Evolutionary conservation across 495 filamentous ascomycete genomes (phyloP).

Genomic region (Aspergillus conjunctus): DNA sequence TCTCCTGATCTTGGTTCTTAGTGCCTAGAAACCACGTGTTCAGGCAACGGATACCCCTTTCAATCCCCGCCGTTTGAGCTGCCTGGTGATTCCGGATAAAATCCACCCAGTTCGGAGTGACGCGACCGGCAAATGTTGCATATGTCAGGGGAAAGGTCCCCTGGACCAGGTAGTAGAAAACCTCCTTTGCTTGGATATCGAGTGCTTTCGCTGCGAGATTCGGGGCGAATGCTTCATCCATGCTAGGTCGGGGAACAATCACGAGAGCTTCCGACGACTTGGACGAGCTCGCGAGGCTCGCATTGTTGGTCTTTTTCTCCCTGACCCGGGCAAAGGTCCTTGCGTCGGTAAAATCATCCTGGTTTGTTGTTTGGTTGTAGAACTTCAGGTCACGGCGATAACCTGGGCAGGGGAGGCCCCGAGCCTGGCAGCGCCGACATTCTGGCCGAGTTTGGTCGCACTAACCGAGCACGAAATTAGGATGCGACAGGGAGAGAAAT

Average conservation of each 20-base stretch:
- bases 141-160: slow-evolving; percentile 23
- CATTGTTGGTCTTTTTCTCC: background rate
- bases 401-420: slow-evolving; percentile 34
- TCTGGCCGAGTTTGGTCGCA: slow-evolving; percentile 36
- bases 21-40: slow-evolving; percentile 26
- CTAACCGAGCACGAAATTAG: slow-evolving; percentile 11
- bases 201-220: slow-evolving; percentile 22
- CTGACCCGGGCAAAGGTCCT: background rate
- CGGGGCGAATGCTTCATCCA: slow-evolving; percentile 27
- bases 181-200: slow-evolving; percentile 23
- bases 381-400: slow-evolving; percentile 32
- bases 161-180: slow-evolving; percentile 29
- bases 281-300: background rate
- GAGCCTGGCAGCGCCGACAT: slow-evolving; percentile 35
- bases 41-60: slow-evolving; percentile 23
- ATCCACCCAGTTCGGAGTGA: slow-evolving; percentile 29
- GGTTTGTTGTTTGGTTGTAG: slow-evolving; percentile 13
- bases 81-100: slow-evolving; percentile 21
- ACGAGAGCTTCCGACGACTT: background rate
- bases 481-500: background rate
- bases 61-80: slow-evolving; percentile 10
- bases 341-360: slow-evolving; percentile 13
- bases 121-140: slow-evolving; percentile 19
- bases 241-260: background rate
- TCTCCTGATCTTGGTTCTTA: slow-evolving; percentile 20